Base-by-base conservation (phyloP, 2,329 filamentous ascomycete species). In the Ascochyta clinopodiicola region DNA sequence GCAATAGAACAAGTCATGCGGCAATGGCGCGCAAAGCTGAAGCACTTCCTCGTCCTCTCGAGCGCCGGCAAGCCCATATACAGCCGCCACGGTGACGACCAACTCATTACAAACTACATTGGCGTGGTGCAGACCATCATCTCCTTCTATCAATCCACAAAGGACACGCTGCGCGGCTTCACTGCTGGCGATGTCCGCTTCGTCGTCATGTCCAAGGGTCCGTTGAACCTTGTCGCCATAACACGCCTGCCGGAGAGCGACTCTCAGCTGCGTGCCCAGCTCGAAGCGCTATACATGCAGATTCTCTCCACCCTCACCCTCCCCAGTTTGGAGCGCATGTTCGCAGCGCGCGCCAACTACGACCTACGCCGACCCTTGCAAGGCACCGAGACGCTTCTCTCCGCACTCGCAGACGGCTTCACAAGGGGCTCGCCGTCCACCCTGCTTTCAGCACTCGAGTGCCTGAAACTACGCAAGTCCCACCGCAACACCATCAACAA, bases 41-140 rank as follows among this genome's bases (percentile, higher is more conserved):
- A 99, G 77, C 95, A 99, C 77, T 99, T 96, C 75, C 86, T 99
- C 77, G 96, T 99, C 67, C 81, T 99, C 1, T 98, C 95, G 2
- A 94, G 92, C 13, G 94, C 96, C 9, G 95, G 95, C 19, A 99
- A 99, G 74, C 96, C 95, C 10, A 96, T 99, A 44, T 99, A 94
- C 82, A 98, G 92, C 69, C 86, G 96, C 44, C 94, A 99, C 72
- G 95, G 96, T 36, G 92, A 97, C 65, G 84, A 96, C 62, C 87
- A 89, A 50, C 80, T 98, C 38, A 92, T 98, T 71, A 96, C 96
- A 67, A 90, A 90, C 45, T 97, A 95, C 67, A 94, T 98, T 73
- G 95, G 95, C 36, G 89, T 99, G 17, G 88, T 97, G 2, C 95
- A 98, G 74, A 99, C 95, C 38, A 94, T 99, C 66, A 96, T 99